phyloP scores from a whole-genome alignment of 1,284 basidiomycete species.

The Flammula alnicola region DNA sequence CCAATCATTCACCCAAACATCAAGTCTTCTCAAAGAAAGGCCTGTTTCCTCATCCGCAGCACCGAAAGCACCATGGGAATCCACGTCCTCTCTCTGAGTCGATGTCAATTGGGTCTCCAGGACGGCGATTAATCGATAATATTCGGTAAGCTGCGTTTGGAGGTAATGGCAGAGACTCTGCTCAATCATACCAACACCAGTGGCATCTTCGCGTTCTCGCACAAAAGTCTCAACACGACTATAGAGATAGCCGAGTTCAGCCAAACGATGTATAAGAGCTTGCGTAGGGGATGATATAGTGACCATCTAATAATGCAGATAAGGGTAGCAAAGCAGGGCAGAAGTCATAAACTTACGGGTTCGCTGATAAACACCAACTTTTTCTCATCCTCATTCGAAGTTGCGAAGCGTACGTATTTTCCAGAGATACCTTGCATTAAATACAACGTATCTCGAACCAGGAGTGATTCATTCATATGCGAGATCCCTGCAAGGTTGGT shows the following conservation, averaged over 20 bases:
- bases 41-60: conserved; percentile 57
- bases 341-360: conserved; percentile 45
- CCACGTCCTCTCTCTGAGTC: conserved; percentile 19
- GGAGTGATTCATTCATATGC: conserved; percentile 70
- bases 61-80: conserved; percentile 11
- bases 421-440: conserved; percentile 98
- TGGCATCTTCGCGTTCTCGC: conserved; percentile 61
- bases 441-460: conserved; percentile 92
- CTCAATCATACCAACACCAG: conserved; percentile 85
- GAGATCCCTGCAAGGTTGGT: conserved; percentile 52
- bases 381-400: conserved; percentile 56
- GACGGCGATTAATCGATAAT: conserved; percentile 91
- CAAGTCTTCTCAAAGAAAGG: conserved; percentile 85
- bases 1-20: conserved; percentile 97
- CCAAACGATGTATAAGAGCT: conserved; percentile 83
- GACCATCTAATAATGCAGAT: conserved; percentile 46
- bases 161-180: conserved; percentile 96
- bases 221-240: conserved; percentile 82
- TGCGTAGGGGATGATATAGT: conserved; percentile 76
- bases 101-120: conserved; percentile 88
- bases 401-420: conserved; percentile 81
- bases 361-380: conserved; percentile 70
- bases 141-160: conserved; percentile 90
- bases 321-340: neutral
- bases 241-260: conserved; percentile 96